phyloP scores from a whole-genome alignment of 2,329 filamentous ascomycete genomes.

The Drechslera avenae region DNA sequence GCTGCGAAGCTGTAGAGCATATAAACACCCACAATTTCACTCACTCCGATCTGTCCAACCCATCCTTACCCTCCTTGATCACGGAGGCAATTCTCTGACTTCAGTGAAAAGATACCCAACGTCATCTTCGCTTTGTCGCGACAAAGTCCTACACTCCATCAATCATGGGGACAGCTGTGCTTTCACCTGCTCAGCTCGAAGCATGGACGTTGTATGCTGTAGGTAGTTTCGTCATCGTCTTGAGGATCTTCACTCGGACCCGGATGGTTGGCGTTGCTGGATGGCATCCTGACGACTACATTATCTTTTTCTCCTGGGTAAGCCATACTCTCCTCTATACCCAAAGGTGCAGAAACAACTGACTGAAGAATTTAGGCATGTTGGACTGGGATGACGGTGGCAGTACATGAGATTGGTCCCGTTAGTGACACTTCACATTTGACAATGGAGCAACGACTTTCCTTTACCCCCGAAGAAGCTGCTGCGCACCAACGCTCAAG shows the following conservation, averaged over 20 bases:
- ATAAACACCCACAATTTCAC: too few species aligned
- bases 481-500: constrained; percentile 41
- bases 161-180: constrained; percentile 12
- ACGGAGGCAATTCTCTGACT: too few species aligned
- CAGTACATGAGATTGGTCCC: constrained; percentile 36
- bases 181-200: too few species aligned
- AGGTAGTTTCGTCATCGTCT: constrained; percentile 40
- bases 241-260: constrained; percentile 42
- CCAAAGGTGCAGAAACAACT: background rate
- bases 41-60: too few species aligned
- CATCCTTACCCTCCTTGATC: too few species aligned
- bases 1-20: too few species aligned
- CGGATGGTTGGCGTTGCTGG: constrained; percentile 42
- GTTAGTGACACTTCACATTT: constrained; percentile 40
- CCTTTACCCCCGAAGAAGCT: constrained; percentile 36
- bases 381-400: constrained; percentile 28
- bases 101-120: too few species aligned
- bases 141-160: too few species aligned
- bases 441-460: constrained; percentile 38
- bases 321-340: background rate
- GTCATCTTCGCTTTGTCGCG: too few species aligned
- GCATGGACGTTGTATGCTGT: constrained; percentile 48
- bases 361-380: constrained; percentile 3
- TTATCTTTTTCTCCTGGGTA: constrained; percentile 41
- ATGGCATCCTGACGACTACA: constrained; percentile 45